These are phyloP conservation scores for Yamadazyma phyllophila DNA, from an alignment of 805 yeast genomes.

Conservation along the genomic window DNA sequence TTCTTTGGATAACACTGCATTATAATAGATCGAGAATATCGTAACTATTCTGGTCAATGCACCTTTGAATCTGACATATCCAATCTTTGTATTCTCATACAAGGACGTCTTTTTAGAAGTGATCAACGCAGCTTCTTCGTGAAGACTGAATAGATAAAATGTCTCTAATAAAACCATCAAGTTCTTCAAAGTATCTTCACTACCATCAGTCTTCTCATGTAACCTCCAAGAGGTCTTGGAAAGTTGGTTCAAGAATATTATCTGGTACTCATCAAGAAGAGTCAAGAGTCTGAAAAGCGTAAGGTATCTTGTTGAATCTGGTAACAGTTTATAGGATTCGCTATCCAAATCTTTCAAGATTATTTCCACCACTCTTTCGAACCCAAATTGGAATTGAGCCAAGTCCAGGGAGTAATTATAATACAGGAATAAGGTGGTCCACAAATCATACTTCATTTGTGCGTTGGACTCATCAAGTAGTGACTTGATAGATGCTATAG, in stretches of 20 bases:
- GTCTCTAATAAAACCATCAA: constrained; percentile 37
- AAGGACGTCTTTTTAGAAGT: constrained; percentile 41
- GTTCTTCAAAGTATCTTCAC: constrained; percentile 4
- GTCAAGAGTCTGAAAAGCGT: constrained; percentile 50
- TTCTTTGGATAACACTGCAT: neutral
- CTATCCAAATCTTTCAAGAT: constrained; percentile 36
- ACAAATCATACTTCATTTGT: constrained; percentile 65
- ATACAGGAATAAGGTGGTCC: constrained; percentile 67
- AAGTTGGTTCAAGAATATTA: constrained; percentile 29
- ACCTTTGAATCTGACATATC: constrained; percentile 48
- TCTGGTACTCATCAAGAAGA: constrained; percentile 51
- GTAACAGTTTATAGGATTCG: constrained; percentile 15
- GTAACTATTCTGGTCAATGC: constrained; percentile 38
- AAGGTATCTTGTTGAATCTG: constrained; percentile 33
- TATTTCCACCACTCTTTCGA: constrained; percentile 49
- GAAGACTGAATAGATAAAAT: constrained; percentile 48
- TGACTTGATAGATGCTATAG: constrained; percentile 48
- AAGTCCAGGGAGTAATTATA: constrained; percentile 35
- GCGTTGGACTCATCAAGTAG: constrained; percentile 66
- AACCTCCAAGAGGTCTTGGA: constrained; percentile 34
- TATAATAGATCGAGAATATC: constrained; percentile 37
- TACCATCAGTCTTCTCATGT: neutral
- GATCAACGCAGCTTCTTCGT: constrained; percentile 48
- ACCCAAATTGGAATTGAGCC: constrained; percentile 44
- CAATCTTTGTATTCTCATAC: constrained; percentile 38